A percentile compares a stretch with the other conserved stretches of the same genome.
Conservation (phyloP, 108 stramenopile species). For the Cyclotella cryptica region DNA sequence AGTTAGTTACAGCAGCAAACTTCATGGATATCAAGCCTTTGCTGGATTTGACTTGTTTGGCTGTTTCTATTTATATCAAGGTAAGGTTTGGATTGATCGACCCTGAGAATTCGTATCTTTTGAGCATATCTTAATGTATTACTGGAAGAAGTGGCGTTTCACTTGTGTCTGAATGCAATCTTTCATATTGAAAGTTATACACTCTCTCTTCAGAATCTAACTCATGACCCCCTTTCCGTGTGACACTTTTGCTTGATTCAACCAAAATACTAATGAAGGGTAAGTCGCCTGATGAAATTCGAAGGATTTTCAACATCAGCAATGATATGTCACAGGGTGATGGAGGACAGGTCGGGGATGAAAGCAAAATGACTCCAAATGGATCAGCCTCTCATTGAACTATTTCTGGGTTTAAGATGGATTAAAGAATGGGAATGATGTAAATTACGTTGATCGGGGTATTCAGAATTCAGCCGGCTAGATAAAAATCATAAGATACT, state of each 20-base stretch:
- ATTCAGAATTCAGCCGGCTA: too few relatives aligned
- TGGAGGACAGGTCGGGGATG: neutral
- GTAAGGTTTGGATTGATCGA: conserved; percentile 11
- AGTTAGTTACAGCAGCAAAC: conserved; percentile 81
- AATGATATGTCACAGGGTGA: conserved; percentile 85
- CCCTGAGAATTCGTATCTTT: neutral
- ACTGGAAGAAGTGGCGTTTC: neutral
- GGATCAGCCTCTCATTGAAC: too few relatives aligned
- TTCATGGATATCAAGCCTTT: conserved; percentile 88
- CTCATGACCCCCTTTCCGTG: conserved; percentile 61
- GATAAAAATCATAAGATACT: too few relatives aligned
- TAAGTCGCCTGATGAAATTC: conserved; percentile 94
- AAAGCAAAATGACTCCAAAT: neutral
- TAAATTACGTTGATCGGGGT: too few relatives aligned
- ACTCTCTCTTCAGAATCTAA: neutral
- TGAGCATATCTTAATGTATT: too few relatives aligned
- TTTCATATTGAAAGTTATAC: neutral
- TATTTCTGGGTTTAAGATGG: too few relatives aligned
- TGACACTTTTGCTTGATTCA: conserved; percentile 73
- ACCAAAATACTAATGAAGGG: conserved; percentile 66
- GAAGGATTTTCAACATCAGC: conserved; percentile 95
- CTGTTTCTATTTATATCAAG: conserved; percentile 47
- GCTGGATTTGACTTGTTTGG: conserved; percentile 78
- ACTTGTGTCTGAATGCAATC: neutral
- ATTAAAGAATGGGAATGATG: too few relatives aligned